These are phyloP conservation scores for Saccharomyces pastorianus DNA, from an alignment of 1,139 yeast species.

Conservation along the genomic window DNA sequence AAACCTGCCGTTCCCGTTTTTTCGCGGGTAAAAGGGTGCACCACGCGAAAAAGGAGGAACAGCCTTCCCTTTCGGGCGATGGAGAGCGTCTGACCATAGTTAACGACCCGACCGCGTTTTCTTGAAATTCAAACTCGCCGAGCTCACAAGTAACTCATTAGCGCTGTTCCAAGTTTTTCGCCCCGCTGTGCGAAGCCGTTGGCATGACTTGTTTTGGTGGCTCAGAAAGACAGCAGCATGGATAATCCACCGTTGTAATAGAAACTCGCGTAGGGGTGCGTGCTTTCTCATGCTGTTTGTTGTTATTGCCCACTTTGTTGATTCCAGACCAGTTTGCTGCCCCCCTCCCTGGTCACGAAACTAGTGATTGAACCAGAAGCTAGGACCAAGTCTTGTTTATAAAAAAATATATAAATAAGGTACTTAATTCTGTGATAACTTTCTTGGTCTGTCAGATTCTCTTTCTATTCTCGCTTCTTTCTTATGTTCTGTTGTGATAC, in stretches of 20 bases:
- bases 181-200: conserved; percentile 16
- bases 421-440: neutral
- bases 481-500: neutral
- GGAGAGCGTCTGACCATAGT: conserved; percentile 45
- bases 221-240: neutral
- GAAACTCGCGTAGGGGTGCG: neutral
- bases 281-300: neutral
- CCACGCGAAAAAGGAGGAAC: conserved; percentile 42
- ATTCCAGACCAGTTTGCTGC: neutral
- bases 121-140: conserved; percentile 42
- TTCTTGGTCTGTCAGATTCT: neutral
- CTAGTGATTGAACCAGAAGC: neutral
- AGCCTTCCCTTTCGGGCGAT: conserved; percentile 45
- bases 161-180: conserved; percentile 27
- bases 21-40: too few species aligned
- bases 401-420: neutral
- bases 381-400: neutral
- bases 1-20: conserved; percentile 6
- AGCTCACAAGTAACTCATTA: conserved; percentile 14
- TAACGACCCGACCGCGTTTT: conserved; percentile 47
- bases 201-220: conserved; percentile 8
- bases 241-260: neutral
- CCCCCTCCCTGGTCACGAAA: neutral
- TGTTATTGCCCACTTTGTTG: neutral
- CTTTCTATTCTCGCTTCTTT: neutral